Percentiles rank a stretch among this genome's conserved stretches.
Evolutionary conservation across 1,139 yeast genomes (phyloP).

Genomic region (Suhomyces maxii): DNA sequence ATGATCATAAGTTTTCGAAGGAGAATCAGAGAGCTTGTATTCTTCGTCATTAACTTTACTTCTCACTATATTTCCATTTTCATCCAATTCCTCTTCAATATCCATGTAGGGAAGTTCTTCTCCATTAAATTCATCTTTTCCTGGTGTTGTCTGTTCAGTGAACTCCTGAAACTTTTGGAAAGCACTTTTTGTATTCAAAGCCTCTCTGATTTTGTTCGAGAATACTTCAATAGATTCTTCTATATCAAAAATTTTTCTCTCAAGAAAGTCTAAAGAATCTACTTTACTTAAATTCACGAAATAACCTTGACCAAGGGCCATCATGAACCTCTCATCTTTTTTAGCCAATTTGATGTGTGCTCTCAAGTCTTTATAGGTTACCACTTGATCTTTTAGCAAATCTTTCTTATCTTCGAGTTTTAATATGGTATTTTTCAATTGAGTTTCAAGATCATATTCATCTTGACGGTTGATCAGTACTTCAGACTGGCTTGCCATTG

Average conservation of each 20-base stretch:
- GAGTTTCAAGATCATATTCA: neutral
- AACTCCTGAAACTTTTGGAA: conserved; percentile 27
- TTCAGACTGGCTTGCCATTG: neutral
- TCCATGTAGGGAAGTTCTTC: conserved; percentile 69
- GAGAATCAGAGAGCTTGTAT: neutral
- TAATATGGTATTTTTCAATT: conserved; percentile 11
- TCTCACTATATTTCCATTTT: conserved; percentile 62
- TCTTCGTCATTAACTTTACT: conserved; percentile 31
- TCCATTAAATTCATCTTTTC: conserved; percentile 23
- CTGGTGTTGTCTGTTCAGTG: conserved; percentile 11
- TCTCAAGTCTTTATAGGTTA: conserved; percentile 12
- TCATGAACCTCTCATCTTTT: conserved; percentile 29
- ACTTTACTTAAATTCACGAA: conserved; percentile 47
- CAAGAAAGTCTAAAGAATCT: conserved; percentile 49
- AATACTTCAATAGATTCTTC: conserved; percentile 39
- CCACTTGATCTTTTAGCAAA: conserved; percentile 16
- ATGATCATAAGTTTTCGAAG: neutral
- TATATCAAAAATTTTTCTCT: conserved; percentile 38
- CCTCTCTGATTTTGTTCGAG: conserved; percentile 43
- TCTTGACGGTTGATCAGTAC: neutral
- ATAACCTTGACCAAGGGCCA: conserved; percentile 61
- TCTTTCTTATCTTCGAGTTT: conserved; percentile 16
- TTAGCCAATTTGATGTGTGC: conserved; percentile 3
- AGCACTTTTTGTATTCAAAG: conserved; percentile 37
- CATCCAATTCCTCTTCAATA: conserved; percentile 82